A percentile compares a stretch with the other conserved stretches of the same genome.
phyloP scores from a whole-genome alignment of 2,329 filamentous ascomycete species.

The Cadophora sp. region DNA sequence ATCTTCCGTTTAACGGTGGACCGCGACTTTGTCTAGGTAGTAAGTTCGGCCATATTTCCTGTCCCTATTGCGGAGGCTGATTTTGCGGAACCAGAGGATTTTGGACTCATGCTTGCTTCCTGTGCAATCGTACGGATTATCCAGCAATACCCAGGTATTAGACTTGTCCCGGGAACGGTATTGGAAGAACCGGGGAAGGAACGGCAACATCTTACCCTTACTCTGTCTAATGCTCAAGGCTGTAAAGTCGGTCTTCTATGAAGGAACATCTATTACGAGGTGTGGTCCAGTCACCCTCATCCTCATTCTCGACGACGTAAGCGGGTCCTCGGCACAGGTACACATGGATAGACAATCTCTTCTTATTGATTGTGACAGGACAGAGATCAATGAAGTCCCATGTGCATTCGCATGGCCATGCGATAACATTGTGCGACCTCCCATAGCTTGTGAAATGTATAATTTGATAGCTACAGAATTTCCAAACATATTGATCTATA shows the following conservation, averaged over 20 bases:
- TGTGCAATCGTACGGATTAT: constrained; percentile 33
- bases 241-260: constrained; percentile 32
- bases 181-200: constrained; percentile 30
- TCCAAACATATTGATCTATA: neutral
- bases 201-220: constrained; percentile 32
- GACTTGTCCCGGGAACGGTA: constrained; percentile 24
- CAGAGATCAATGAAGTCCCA: neutral
- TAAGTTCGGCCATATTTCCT: constrained; percentile 31
- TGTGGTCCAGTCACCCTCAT: neutral
- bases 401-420: neutral
- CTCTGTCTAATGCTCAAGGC: constrained; percentile 30
- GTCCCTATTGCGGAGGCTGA: constrained; percentile 21
- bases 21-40: constrained; percentile 46
- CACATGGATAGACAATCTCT: neutral
- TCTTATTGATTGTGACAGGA: neutral
- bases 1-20: constrained; percentile 43
- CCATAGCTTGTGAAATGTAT: neutral
- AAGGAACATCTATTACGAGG: neutral
- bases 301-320: neutral
- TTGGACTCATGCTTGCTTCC: constrained; percentile 33
- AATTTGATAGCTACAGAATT: too few relatives aligned
- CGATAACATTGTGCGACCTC: neutral
- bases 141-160: constrained; percentile 28
- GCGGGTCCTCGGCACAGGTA: neutral
- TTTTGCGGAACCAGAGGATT: constrained; percentile 26